A percentile compares a stretch with the other conserved stretches of the same genome.
phyloP scores from a whole-genome alignment of 305 asterid genomes.

The Fraxinus sp. region DNA sequence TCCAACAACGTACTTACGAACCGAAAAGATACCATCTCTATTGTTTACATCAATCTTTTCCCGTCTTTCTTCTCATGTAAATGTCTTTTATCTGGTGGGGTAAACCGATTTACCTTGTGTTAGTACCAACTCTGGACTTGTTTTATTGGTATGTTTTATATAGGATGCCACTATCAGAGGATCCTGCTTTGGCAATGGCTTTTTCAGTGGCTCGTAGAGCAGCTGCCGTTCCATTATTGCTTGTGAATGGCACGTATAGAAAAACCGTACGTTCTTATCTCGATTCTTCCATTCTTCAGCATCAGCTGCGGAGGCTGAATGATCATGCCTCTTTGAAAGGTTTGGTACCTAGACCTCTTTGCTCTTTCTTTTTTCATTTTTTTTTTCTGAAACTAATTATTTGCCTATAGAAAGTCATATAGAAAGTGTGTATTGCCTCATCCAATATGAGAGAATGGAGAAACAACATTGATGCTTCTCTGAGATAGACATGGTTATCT shows the following conservation, averaged over 20 bases:
- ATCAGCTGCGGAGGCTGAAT: slow-evolving; percentile 79
- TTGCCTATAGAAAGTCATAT: background rate
- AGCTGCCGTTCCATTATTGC: slow-evolving; percentile 87
- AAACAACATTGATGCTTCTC: background rate
- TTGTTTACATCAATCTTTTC: background rate
- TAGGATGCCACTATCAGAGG: slow-evolving; percentile 91
- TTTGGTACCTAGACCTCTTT: slow-evolving; percentile 27
- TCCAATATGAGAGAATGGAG: background rate
- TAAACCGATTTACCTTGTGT: slow-evolving; percentile 17
- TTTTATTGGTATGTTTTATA: slow-evolving; percentile 25
- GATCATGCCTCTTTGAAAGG: slow-evolving; percentile 92
- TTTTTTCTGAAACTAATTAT: background rate
- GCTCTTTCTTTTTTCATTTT: background rate
- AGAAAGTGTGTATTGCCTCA: background rate
- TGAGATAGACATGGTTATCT: slow-evolving; percentile 1
- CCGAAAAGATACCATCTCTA: background rate
- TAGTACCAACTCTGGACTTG: slow-evolving; percentile 20
- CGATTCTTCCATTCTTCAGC: slow-evolving; percentile 95
- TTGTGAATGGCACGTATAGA: slow-evolving; percentile 94
- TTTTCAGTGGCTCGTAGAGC: slow-evolving; percentile 96
- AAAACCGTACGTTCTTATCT: slow-evolving; percentile 90
- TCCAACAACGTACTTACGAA: background rate
- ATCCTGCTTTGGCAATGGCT: slow-evolving; percentile 96
- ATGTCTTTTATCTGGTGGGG: background rate
- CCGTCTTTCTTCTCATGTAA: background rate